Evolutionary conservation across 805 yeast genomes (phyloP).

Genomic region (Wickerhamomyces alni): DNA sequence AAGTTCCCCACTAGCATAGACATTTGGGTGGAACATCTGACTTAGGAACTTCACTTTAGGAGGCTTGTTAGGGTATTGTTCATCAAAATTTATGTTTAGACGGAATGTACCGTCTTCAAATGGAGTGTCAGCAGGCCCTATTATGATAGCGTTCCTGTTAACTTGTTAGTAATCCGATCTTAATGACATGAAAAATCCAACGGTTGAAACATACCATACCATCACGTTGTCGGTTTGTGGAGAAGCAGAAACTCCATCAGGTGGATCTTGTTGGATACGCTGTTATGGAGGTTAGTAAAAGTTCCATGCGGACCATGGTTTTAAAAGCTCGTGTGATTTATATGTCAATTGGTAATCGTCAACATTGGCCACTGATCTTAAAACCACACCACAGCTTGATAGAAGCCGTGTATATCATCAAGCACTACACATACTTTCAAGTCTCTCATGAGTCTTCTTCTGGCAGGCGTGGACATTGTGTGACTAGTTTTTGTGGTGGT

Average conservation of each 20-base stretch:
- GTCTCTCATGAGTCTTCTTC: constrained; percentile 98
- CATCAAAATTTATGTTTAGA: constrained; percentile 81
- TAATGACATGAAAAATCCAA: constrained; percentile 2
- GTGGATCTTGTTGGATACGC: constrained; percentile 97
- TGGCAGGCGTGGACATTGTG: constrained; percentile 94
- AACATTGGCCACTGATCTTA: background rate
- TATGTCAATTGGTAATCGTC: constrained; percentile 3
- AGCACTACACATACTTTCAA: constrained; percentile 71
- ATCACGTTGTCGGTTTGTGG: constrained; percentile 96
- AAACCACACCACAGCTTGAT: too few relatives aligned
- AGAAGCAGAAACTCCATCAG: constrained; percentile 96
- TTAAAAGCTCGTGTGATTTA: too few relatives aligned
- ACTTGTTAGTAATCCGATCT: constrained; percentile 8
- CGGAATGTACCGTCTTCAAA: constrained; percentile 97
- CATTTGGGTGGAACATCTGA: constrained; percentile 98
- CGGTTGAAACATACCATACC: constrained; percentile 50
- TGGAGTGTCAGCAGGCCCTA: constrained; percentile 97
- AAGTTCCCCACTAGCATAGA: constrained; percentile 90
- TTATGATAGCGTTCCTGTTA: constrained; percentile 81
- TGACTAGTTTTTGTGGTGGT: background rate
- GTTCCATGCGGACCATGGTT: too few relatives aligned
- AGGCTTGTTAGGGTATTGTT: constrained; percentile 96
- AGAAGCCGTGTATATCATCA: too few relatives aligned
- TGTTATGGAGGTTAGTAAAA: constrained; percentile 16
- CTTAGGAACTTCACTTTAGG: constrained; percentile 87